A percentile compares a stretch with the other conserved stretches of the same genome.
phyloP scores from a whole-genome alignment of 2,329 filamentous ascomycete species.

The Amesomyces nigricolor region DNA sequence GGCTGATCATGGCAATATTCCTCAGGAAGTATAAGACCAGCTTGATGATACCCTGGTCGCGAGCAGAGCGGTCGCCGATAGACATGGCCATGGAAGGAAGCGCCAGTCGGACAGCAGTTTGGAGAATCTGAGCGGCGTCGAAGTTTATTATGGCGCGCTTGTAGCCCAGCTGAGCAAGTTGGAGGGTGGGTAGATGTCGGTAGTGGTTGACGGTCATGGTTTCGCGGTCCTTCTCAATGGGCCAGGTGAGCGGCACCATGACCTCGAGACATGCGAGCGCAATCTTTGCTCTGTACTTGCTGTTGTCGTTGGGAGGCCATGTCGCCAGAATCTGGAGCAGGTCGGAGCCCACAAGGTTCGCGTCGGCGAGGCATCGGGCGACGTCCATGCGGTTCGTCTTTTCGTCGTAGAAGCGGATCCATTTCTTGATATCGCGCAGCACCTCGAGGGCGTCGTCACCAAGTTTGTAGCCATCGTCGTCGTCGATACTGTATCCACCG shows the following conservation, averaged over 20 bases:
- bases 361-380: slow-evolving; percentile 83
- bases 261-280: slow-evolving; percentile 85
- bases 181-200: slow-evolving; percentile 81
- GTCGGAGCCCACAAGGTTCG: slow-evolving; percentile 86
- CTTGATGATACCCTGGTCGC: slow-evolving; percentile 90
- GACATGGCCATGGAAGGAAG: slow-evolving; percentile 80
- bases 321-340: slow-evolving; percentile 80
- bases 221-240: slow-evolving; percentile 70
- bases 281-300: slow-evolving; percentile 70
- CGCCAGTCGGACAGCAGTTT: slow-evolving; percentile 73
- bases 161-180: slow-evolving; percentile 82
- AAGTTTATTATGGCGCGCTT: slow-evolving; percentile 85
- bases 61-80: slow-evolving; percentile 65
- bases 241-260: slow-evolving; percentile 90
- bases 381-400: slow-evolving; percentile 93
- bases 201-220: slow-evolving; percentile 91
- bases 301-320: slow-evolving; percentile 69
- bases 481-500: slow-evolving; percentile 73
- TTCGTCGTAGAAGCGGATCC: slow-evolving; percentile 91
- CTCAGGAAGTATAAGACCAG: slow-evolving; percentile 83
- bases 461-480: slow-evolving; percentile 77
- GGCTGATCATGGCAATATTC: slow-evolving; percentile 80
- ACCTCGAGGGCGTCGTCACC: slow-evolving; percentile 91
- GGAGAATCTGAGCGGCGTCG: slow-evolving; percentile 69
- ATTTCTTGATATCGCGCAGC: slow-evolving; percentile 87